Percentiles rank a stretch among this genome's conserved stretches.
phyloP scores from a whole-genome alignment of 2,329 filamentous ascomycete genomes.

The Trichoderma asperellum region DNA sequence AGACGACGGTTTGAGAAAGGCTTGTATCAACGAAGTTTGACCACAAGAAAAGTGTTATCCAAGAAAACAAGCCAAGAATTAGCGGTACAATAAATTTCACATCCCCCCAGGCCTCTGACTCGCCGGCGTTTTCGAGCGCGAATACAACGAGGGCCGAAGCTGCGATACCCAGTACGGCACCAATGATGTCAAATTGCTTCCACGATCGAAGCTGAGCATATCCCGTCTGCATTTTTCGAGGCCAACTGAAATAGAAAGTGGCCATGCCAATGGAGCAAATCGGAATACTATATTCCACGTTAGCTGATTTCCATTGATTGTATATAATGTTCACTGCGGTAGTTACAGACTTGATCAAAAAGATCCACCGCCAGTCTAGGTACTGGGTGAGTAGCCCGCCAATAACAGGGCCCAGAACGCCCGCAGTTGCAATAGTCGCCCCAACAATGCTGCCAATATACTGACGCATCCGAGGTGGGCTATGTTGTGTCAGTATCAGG shows the following conservation, averaged over 20 bases:
- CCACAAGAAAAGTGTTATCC: conserved; percentile 39
- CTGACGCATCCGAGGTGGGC: conserved; percentile 46
- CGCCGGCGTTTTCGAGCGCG: conserved; percentile 58
- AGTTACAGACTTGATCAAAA: conserved; percentile 60
- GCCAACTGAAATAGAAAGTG: conserved; percentile 57
- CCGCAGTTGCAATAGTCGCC: conserved; percentile 52
- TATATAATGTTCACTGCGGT: background rate
- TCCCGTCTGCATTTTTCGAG: conserved; percentile 47
- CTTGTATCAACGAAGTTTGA: conserved; percentile 35
- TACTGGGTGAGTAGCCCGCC: conserved; percentile 57
- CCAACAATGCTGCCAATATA: conserved; percentile 54
- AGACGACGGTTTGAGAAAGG: conserved; percentile 37
- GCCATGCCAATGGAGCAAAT: conserved; percentile 52
- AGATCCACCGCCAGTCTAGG: conserved; percentile 58
- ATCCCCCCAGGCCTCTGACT: conserved; percentile 48
- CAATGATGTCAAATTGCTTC: conserved; percentile 57
- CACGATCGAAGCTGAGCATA: conserved; percentile 47
- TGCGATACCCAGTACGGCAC: conserved; percentile 57
- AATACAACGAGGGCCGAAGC: conserved; percentile 61
- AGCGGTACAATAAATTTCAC: conserved; percentile 42
- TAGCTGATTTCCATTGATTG: background rate
- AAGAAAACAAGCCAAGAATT: conserved; percentile 37
- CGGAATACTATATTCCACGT: conserved; percentile 49
- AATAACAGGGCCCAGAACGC: conserved; percentile 56
- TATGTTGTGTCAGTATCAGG: conserved; percentile 58